phyloP scores from a whole-genome alignment of 1,284 basidiomycete species.

The Sanguinoderma infundibulare region DNA sequence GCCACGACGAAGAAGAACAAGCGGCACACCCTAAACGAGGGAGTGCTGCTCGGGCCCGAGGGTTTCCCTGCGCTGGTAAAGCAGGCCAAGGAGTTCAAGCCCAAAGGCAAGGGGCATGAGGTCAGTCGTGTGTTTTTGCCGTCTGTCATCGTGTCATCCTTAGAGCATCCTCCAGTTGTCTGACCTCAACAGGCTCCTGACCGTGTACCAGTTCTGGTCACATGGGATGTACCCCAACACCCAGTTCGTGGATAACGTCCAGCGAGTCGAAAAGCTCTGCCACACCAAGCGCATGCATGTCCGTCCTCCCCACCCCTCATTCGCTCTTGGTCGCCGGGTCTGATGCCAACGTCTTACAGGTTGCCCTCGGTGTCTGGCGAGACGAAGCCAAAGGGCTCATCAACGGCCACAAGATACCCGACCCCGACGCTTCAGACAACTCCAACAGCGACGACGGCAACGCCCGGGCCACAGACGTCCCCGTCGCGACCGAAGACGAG shows the following conservation, averaged over 20 bases:
- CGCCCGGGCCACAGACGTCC: conserved; percentile 16
- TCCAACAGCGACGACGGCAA: conserved; percentile 32
- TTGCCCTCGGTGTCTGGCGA: conserved; percentile 72
- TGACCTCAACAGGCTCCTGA: conserved; percentile 80
- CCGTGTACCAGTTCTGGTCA: conserved; percentile 90
- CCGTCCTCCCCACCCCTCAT: conserved; percentile 29
- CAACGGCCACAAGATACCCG: conserved; percentile 34
- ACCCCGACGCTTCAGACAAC: conserved; percentile 39
- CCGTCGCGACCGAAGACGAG: conserved; percentile 32
- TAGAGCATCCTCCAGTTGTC: conserved; percentile 50
- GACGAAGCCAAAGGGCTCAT: conserved; percentile 68
- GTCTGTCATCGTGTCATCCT: not conserved
- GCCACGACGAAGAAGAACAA: conserved; percentile 42
- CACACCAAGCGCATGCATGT: conserved; percentile 86
- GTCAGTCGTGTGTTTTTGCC: conserved; percentile 44
- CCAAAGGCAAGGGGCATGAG: conserved; percentile 90
- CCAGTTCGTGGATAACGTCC: conserved; percentile 83
- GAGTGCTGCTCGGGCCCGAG: conserved; percentile 65
- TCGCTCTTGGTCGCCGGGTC: not conserved
- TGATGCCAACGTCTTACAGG: conserved; percentile 43
- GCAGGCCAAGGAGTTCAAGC: conserved; percentile 74
- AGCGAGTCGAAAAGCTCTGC: conserved; percentile 84
- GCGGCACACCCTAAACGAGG: conserved; percentile 71
- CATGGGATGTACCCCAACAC: conserved; percentile 89
- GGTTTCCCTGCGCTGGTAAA: conserved; percentile 83